phyloP scores from a whole-genome alignment of 805 yeast species.

The Starmerella bacillaris region DNA sequence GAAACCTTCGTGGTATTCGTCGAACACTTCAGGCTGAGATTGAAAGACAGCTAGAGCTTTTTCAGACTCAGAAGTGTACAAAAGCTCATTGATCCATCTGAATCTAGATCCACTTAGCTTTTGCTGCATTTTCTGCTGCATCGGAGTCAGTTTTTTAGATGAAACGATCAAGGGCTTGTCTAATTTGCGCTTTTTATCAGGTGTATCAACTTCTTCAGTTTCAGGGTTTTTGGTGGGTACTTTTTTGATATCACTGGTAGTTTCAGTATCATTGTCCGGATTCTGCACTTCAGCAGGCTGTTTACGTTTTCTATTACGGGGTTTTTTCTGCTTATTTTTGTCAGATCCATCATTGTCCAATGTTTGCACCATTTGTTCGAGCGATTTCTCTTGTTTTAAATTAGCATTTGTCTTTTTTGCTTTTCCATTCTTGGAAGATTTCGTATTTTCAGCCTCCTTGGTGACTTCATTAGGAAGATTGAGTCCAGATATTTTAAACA shows the following conservation, averaged over 20 bases:
- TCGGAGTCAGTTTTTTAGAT: conserved; percentile 41
- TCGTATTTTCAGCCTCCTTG: not conserved
- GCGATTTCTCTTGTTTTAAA: not conserved
- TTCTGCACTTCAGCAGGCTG: not conserved
- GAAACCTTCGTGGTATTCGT: conserved; percentile 91
- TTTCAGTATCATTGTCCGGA: not conserved
- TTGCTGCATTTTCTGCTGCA: conserved; percentile 90
- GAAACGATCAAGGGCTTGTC: conserved; percentile 2
- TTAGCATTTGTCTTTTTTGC: not conserved
- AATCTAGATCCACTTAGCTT: conserved; percentile 88
- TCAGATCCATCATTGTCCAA: not conserved
- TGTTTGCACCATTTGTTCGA: not conserved
- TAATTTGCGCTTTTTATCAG: not conserved
- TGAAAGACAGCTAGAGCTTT: conserved; percentile 55
- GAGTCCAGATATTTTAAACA: conserved; percentile 1
- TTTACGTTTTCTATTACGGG: conserved; percentile 3
- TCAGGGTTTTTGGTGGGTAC: not conserved
- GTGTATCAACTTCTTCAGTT: not conserved
- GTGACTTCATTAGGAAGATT: conserved; percentile 1
- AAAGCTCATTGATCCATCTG: conserved; percentile 94
- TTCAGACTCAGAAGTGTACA: conserved; percentile 71
- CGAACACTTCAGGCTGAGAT: conserved; percentile 74
- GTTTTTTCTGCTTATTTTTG: too few species aligned
- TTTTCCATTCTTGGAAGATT: not conserved
- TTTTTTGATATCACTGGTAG: not conserved